Conservation (phyloP, 2,329 filamentous ascomycete genomes). For the Arthroderma sp. region DNA sequence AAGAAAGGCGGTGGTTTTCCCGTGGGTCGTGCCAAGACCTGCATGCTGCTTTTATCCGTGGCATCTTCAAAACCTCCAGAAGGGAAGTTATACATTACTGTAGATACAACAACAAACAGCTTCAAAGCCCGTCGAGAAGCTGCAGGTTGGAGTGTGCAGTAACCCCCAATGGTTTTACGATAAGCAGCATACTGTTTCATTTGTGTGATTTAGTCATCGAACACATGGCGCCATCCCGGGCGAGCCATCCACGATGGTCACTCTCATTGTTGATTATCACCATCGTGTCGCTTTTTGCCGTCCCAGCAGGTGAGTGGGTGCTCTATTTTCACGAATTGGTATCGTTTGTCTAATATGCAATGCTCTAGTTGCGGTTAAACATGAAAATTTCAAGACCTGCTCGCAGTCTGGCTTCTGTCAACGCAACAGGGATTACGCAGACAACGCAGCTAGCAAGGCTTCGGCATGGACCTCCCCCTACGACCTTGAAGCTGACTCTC, state of each 20-base stretch:
- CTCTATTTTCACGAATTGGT: not conserved
- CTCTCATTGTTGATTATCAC: slow-evolving; percentile 49
- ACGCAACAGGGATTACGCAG: slow-evolving; percentile 81
- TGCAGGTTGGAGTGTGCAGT: not conserved
- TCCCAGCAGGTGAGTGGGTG: slow-evolving; percentile 48
- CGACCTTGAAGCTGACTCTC: slow-evolving; percentile 56
- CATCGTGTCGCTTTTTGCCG: slow-evolving; percentile 48
- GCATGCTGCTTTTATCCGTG: not conserved
- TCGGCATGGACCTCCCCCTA: slow-evolving; percentile 71
- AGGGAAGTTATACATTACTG: not conserved
- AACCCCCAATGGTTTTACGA: not conserved
- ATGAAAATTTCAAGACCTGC: slow-evolving; percentile 96
- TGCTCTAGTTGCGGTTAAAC: slow-evolving; percentile 65
- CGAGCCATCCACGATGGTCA: slow-evolving; percentile 41
- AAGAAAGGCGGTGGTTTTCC: not conserved
- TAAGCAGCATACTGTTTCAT: not conserved
- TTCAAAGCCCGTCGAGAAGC: not conserved
- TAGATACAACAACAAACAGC: not conserved
- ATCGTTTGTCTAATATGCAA: slow-evolving; percentile 2
- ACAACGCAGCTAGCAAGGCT: slow-evolving; percentile 54
- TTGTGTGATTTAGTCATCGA: not conserved
- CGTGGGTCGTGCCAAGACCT: not conserved
- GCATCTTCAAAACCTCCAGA: not conserved
- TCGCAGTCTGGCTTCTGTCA: slow-evolving; percentile 94
- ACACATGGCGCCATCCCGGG: slow-evolving; percentile 12